Conservation (phyloP, 2,329 filamentous ascomycete genomes). For the Hypoxylon sp. region DNA sequence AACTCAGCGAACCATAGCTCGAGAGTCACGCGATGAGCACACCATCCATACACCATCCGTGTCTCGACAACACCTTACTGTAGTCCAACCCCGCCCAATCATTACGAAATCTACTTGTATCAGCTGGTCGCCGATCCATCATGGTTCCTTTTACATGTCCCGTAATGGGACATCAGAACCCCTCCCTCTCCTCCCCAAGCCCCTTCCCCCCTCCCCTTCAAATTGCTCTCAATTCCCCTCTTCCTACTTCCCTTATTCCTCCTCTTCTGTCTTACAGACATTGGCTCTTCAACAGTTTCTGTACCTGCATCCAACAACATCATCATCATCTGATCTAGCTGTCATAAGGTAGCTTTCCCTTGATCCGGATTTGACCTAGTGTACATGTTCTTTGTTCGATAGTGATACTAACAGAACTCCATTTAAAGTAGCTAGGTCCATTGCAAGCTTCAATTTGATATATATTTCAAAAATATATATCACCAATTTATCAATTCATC, state of each 20-base stretch:
- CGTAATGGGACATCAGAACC: conserved; percentile 28
- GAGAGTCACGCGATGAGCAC: conserved; percentile 52
- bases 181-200: conserved; percentile 33
- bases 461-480: conserved; percentile 25
- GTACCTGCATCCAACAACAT: conserved; percentile 32
- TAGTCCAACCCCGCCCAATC: conserved; percentile 44
- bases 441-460: conserved; percentile 21
- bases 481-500: conserved; percentile 41
- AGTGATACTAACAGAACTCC: conserved; percentile 18
- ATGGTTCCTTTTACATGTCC: conserved; percentile 33
- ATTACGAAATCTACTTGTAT: conserved; percentile 45
- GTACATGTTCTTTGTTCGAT: neutral
- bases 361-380: neutral
- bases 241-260: conserved; percentile 42
- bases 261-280: conserved; percentile 45
- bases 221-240: conserved; percentile 45
- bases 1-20: conserved; percentile 46
- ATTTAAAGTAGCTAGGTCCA: conserved; percentile 29
- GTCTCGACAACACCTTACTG: conserved; percentile 42
- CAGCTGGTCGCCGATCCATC: conserved; percentile 51
- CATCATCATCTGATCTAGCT: conserved; percentile 38
- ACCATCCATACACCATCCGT: conserved; percentile 47
- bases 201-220: conserved; percentile 44
- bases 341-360: conserved; percentile 37
- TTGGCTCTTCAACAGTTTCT: conserved; percentile 51